A percentile compares a stretch with the other conserved stretches of the same genome.
Conservation (phyloP, 345 rosid genomes). For the Kandelia obovata region DNA sequence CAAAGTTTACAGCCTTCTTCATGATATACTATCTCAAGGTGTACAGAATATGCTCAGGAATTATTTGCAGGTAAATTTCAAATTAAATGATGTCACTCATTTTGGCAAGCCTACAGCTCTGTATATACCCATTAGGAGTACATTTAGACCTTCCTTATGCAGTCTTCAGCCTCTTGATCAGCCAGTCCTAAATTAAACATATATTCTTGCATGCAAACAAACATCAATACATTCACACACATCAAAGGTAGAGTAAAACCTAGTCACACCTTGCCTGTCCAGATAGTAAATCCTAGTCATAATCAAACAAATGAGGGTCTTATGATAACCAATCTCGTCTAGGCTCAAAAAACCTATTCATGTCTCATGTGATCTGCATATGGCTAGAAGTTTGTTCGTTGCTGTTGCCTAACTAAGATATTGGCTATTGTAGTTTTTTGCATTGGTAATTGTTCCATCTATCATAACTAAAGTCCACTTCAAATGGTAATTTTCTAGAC, state of each 20-base stretch:
- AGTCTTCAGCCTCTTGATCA: conserved; percentile 1
- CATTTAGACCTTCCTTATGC: not conserved
- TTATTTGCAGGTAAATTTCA: conserved; percentile 26
- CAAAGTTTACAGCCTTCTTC: conserved; percentile 27
- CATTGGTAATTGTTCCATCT: not conserved
- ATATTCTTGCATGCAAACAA: not conserved
- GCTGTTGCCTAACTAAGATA: conserved; percentile 1
- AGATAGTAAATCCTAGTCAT: no score
- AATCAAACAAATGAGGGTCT: no score
- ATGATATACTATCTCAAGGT: conserved; percentile 34
- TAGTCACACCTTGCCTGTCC: no score
- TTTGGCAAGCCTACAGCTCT: not conserved
- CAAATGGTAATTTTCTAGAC: conserved; percentile 19
- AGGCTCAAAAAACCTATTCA: not conserved
- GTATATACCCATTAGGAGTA: not conserved
- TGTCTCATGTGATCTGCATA: not conserved
- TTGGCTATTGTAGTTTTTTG: not conserved
- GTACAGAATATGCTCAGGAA: conserved; percentile 26
- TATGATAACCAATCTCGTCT: no score
- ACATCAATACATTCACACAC: no score
- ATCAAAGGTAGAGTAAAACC: no score
- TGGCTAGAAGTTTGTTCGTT: not conserved
- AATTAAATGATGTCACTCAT: not conserved
- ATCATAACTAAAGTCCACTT: conserved; percentile 4
- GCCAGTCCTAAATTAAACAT: not conserved